Evolutionary conservation across 345 rosid species (phyloP).

Genomic region (Brassica nigra): DNA sequence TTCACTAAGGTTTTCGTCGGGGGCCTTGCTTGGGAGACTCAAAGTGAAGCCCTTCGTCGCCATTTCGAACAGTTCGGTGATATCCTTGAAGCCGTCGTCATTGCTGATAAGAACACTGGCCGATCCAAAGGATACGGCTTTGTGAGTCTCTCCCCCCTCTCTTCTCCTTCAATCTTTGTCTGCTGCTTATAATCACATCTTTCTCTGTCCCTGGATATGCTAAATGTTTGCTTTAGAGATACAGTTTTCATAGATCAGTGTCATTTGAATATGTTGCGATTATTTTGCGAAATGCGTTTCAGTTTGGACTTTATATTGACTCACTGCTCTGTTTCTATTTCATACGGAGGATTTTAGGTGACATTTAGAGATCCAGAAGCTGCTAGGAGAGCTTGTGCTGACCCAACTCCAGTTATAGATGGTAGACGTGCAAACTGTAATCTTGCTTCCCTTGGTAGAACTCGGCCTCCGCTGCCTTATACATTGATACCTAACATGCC

Average conservation of each 20-base stretch:
- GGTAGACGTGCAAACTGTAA: conserved; percentile 98
- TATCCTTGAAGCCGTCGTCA: conserved; percentile 91
- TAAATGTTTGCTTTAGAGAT: conserved; percentile 16
- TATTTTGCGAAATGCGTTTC: background rate
- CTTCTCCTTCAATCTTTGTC: background rate
- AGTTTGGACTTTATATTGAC: conserved; percentile 40
- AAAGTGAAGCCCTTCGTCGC: conserved; percentile 76
- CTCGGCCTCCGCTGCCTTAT: conserved; percentile 61
- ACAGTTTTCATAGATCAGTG: background rate
- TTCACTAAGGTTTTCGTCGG: conserved; percentile 86
- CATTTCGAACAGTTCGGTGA: conserved; percentile 88
- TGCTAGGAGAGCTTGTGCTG: conserved; percentile 93
- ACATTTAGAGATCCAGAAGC: conserved; percentile 95
- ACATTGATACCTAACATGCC: conserved; percentile 50
- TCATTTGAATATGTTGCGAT: background rate
- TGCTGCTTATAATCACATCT: background rate
- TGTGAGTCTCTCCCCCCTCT: conserved; percentile 61
- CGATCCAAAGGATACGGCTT: conserved; percentile 99
- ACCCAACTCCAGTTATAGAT: conserved; percentile 86
- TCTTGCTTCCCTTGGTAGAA: conserved; percentile 92
- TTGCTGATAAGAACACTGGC: conserved; percentile 88
- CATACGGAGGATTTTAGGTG: conserved; percentile 86
- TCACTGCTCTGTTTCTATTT: conserved; percentile 46
- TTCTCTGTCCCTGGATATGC: background rate
- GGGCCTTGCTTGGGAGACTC: conserved; percentile 96